phyloP scores from a whole-genome alignment of 1,284 basidiomycete species.

The Hymenochaete sp. region DNA sequence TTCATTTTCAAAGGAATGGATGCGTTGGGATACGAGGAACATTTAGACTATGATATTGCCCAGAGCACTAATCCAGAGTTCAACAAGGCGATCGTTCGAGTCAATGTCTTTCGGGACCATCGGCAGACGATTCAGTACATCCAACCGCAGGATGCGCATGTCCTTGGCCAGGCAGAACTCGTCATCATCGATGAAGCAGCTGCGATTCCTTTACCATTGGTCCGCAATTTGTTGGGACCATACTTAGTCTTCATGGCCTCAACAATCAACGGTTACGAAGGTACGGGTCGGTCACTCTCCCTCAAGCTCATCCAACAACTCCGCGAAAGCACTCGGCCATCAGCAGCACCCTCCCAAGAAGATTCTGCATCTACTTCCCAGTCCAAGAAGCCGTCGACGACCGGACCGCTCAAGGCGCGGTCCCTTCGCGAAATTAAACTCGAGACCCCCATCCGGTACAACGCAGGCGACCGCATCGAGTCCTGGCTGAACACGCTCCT shows the following conservation, averaged over 20 bases:
- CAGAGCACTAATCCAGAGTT: conserved; percentile 93
- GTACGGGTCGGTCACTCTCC: conserved; percentile 93
- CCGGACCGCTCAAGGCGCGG: conserved; percentile 60
- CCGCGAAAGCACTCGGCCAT: conserved; percentile 76
- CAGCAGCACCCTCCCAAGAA: conserved; percentile 46
- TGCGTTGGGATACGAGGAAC: conserved; percentile 92
- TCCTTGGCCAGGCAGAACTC: conserved; percentile 95
- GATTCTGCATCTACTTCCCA: conserved; percentile 33
- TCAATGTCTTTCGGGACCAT: conserved; percentile 91
- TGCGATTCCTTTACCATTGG: conserved; percentile 92
- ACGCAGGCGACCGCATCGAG: conserved; percentile 83
- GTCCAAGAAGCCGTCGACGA: conserved; percentile 42
- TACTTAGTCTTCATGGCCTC: conserved; percentile 98
- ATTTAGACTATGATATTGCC: conserved; percentile 93
- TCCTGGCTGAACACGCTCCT: conserved; percentile 90
- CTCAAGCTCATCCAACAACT: conserved; percentile 98
- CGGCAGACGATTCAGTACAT: conserved; percentile 98
- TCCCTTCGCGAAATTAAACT: conserved; percentile 91
- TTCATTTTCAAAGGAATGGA: conserved; percentile 98
- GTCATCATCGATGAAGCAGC: conserved; percentile 99
- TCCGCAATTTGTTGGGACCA: conserved; percentile 90
- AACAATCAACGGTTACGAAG: conserved; percentile 99
- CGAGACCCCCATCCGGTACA: conserved; percentile 91
- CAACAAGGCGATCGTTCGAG: conserved; percentile 91
- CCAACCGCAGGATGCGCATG: conserved; percentile 94